phyloP scores from a whole-genome alignment of 306 rosid genomes.

The Leucaena leucocephala region DNA sequence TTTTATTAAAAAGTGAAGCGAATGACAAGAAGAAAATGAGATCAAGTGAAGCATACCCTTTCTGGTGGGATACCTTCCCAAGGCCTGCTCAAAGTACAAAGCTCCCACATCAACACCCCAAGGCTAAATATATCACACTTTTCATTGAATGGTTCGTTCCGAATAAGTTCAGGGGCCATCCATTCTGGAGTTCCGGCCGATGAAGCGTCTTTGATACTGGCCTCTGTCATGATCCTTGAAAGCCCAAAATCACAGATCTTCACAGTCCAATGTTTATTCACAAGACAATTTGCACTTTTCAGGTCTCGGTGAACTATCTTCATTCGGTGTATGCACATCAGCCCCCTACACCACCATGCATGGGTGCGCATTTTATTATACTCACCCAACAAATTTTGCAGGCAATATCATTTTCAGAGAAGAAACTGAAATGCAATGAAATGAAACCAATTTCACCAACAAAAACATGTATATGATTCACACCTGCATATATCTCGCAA shows the following conservation, averaged over 20 bases:
- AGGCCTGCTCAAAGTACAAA: conserved; percentile 85
- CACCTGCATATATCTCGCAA: conserved; percentile 92
- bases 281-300: conserved; percentile 96
- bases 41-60: conserved; percentile 55
- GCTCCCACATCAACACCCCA: conserved; percentile 98
- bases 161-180: conserved; percentile 99
- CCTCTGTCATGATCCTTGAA: conserved; percentile 69
- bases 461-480: not conserved
- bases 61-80: conserved; percentile 95
- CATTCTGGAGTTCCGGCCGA: conserved; percentile 99
- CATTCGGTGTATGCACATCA: conserved; percentile 99
- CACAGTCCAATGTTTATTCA: conserved; percentile 90
- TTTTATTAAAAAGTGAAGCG: not conserved
- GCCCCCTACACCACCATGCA: conserved; percentile 62
- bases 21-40: not conserved
- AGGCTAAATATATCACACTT: conserved; percentile 95
- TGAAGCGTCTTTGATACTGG: conserved; percentile 67
- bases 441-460: no score
- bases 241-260: conserved; percentile 98
- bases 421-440: no score
- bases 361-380: conserved; percentile 11
- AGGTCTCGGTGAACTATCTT: conserved; percentile 93
- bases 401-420: no score
- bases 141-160: conserved; percentile 89
- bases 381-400: no score